A percentile compares a stretch with the other conserved stretches of the same genome.
These are phyloP conservation scores for Suillus weaverae DNA, from an alignment of 768 basidiomycete genomes.

Conservation along the genomic window DNA sequence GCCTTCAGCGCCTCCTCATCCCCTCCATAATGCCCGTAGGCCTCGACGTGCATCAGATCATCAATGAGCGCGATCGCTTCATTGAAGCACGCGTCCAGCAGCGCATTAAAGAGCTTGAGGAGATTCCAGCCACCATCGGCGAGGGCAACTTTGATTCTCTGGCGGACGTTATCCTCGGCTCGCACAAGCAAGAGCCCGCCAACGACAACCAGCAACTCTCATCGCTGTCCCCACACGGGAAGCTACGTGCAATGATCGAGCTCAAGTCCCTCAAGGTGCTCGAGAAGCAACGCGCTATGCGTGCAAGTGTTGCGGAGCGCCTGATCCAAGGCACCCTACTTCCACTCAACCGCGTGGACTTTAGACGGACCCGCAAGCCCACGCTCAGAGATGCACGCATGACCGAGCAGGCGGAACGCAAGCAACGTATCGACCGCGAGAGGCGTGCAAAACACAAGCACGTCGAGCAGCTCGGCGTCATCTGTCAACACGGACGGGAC, in stretches of 20 bases:
- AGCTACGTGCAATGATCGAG: conserved; percentile 89
- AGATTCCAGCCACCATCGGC: conserved; percentile 76
- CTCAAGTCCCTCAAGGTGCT: conserved; percentile 86
- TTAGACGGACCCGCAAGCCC: conserved; percentile 84
- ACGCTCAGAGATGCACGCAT: conserved; percentile 84
- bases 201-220: conserved; percentile 16
- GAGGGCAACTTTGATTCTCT: conserved; percentile 66
- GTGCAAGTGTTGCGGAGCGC: conserved; percentile 82
- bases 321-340: conserved; percentile 86
- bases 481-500: conserved; percentile 80
- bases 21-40: conserved; percentile 91
- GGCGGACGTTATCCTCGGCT: conserved; percentile 37
- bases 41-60: conserved; percentile 87
- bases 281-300: conserved; percentile 87
- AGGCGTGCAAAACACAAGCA: conserved; percentile 95
- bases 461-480: conserved; percentile 86
- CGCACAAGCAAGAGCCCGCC: conserved; percentile 18
- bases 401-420: conserved; percentile 87
- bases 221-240: conserved; percentile 61
- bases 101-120: conserved; percentile 84
- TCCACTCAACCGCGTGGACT: conserved; percentile 88
- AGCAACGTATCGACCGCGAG: conserved; percentile 90
- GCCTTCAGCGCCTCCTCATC: conserved; percentile 77
- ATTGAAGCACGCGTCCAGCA: conserved; percentile 88
- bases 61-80: conserved; percentile 89